These are phyloP conservation scores for Moelleriella libera DNA, from an alignment of 2,329 filamentous ascomycete genomes.

Conservation along the genomic window DNA sequence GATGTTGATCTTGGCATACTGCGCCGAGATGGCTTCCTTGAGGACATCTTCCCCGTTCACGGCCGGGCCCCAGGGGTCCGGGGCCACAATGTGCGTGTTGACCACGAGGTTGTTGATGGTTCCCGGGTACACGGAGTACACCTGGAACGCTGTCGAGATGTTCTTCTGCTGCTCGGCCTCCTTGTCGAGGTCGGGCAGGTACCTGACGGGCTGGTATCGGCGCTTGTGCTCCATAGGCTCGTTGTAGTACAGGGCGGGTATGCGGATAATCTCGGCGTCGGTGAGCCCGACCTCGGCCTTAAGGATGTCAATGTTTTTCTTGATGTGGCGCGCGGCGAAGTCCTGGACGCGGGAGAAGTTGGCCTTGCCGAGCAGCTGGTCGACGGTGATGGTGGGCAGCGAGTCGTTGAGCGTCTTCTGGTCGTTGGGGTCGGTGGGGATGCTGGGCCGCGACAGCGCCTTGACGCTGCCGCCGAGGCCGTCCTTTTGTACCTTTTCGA, in stretches of 20 bases:
- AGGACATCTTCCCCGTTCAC: constrained; percentile 13
- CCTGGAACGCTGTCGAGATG: not conserved
- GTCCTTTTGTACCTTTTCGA: constrained; percentile 6
- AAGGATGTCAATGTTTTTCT: constrained; percentile 8
- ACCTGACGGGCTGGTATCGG: not conserved
- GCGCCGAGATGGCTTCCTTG: constrained; percentile 6
- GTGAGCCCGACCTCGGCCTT: constrained; percentile 9
- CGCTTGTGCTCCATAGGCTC: not conserved
- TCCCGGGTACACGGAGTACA: constrained; percentile 8
- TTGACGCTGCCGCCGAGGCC: constrained; percentile 11
- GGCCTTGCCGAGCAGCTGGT: constrained; percentile 1
- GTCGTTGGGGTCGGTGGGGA: not conserved
- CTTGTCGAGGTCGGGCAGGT: not conserved
- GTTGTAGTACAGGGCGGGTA: constrained; percentile 9
- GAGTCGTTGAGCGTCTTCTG: not conserved
- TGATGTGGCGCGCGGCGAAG: constrained; percentile 5
- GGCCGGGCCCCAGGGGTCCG: constrained; percentile 13
- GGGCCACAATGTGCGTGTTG: constrained; percentile 5
- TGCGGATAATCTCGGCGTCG: constrained; percentile 8
- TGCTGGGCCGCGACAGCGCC: not conserved
- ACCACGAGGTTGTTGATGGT: constrained; percentile 11
- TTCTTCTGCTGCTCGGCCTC: not conserved
- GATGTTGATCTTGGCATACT: constrained; percentile 9
- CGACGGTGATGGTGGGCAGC: not conserved
- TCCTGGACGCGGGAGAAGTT: constrained; percentile 3